A percentile compares a stretch with the other conserved stretches of the same genome.
These are phyloP conservation scores for Fagopyrum homotropicum DNA, from an alignment of 148 eudicot genomes.

Conservation along the genomic window DNA sequence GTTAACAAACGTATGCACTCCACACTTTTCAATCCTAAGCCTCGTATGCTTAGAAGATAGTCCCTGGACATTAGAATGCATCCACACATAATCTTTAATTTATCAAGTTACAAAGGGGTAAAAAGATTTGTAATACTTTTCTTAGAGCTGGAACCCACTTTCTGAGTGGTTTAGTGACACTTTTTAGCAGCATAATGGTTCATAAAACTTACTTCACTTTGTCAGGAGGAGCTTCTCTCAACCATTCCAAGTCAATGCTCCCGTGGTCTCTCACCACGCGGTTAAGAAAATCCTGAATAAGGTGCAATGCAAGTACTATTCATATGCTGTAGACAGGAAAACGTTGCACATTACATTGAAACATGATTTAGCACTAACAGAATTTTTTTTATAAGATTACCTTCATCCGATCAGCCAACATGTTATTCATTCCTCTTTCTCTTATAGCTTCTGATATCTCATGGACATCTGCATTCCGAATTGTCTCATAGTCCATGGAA, in stretches of 20 bases:
- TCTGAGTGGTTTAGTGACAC: background rate
- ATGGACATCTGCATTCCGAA: constrained; percentile 30
- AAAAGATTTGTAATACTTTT: background rate
- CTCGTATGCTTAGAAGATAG: constrained; percentile 60
- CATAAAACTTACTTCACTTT: constrained; percentile 51
- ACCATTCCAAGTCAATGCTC: constrained; percentile 73
- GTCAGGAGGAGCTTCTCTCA: constrained; percentile 54
- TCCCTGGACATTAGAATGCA: constrained; percentile 34
- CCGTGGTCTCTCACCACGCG: constrained; percentile 54
- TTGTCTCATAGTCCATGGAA: constrained; percentile 69
- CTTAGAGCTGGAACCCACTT: background rate
- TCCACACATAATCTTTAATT: background rate
- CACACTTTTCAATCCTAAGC: constrained; percentile 83
- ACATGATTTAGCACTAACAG: background rate
- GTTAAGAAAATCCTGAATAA: constrained; percentile 51
- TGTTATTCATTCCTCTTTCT: constrained; percentile 45
- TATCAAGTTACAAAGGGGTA: background rate
- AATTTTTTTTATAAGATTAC: background rate
- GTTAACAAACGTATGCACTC: constrained; percentile 74
- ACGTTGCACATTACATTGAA: background rate
- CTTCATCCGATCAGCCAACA: constrained; percentile 43
- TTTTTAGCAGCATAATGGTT: background rate
- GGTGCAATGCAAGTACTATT: background rate
- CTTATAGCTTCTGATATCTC: constrained; percentile 37
- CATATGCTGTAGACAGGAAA: background rate